Percentiles rank a stretch among this genome's conserved stretches.
phyloP scores from a whole-genome alignment of 768 basidiomycete genomes.

The Boletus tomentosulus region DNA sequence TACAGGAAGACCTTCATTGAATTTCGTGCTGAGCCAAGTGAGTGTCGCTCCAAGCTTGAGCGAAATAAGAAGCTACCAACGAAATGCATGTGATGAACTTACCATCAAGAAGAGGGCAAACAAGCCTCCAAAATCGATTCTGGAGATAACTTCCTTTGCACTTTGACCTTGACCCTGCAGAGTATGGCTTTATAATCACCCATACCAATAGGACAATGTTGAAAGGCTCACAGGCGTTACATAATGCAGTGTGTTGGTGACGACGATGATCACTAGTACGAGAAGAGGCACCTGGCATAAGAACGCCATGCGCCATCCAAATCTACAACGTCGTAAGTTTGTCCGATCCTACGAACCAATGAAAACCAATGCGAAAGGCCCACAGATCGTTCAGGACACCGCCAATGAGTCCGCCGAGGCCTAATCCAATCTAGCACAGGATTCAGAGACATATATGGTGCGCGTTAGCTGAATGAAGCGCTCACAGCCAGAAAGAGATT shows the following conservation, averaged over 20 bases:
- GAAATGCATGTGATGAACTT: slow-evolving; percentile 15
- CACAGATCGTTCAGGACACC: slow-evolving; percentile 20
- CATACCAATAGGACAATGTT: background rate
- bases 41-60: slow-evolving; percentile 25
- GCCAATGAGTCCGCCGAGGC: slow-evolving; percentile 22
- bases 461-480: background rate
- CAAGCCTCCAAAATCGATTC: slow-evolving; percentile 79
- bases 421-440: slow-evolving; percentile 16
- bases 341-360: background rate
- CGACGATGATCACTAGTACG: slow-evolving; percentile 41
- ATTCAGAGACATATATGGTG: too few species aligned
- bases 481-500: slow-evolving; percentile 13
- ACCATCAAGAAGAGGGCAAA: slow-evolving; percentile 56
- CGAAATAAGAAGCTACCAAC: too few species aligned
- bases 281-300: slow-evolving; percentile 68
- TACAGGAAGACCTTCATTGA: slow-evolving; percentile 54
- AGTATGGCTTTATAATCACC: background rate
- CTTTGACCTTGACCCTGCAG: slow-evolving; percentile 61
- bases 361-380: background rate
- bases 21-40: slow-evolving; percentile 65
- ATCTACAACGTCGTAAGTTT: slow-evolving; percentile 31
- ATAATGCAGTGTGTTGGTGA: slow-evolving; percentile 56
- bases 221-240: slow-evolving; percentile 53
- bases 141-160: slow-evolving; percentile 59
- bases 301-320: slow-evolving; percentile 79